Conservation (phyloP, 2,329 filamentous ascomycete species). For the Fusarium anthophilum region DNA sequence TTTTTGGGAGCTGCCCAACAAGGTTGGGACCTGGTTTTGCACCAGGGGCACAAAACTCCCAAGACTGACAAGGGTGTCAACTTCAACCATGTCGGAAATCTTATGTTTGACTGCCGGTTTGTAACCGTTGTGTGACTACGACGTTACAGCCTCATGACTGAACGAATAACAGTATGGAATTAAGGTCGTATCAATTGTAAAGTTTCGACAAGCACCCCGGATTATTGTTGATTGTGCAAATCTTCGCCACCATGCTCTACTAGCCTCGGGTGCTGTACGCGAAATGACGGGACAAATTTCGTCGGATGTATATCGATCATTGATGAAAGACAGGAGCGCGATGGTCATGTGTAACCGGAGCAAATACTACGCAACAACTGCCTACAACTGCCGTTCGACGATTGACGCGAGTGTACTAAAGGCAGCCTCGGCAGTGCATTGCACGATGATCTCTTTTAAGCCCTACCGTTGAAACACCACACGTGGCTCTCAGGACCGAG, state of each 20-base stretch:
- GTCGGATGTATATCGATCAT: not conserved
- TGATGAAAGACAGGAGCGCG: not conserved
- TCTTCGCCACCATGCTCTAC: not conserved
- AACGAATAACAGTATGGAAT: not conserved
- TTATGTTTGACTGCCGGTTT: constrained; percentile 16
- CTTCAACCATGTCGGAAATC: constrained; percentile 11
- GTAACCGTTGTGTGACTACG: not conserved
- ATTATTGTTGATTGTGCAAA: not conserved
- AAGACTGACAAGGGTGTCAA: not conserved
- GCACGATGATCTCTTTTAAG: constrained; percentile 3
- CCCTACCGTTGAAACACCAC: constrained; percentile 13
- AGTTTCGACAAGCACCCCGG: not conserved
- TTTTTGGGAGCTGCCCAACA: constrained; percentile 7
- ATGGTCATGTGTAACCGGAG: not conserved
- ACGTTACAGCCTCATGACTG: constrained; percentile 3
- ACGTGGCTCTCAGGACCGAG: not conserved
- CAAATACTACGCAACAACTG: not conserved
- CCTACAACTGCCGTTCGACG: not conserved
- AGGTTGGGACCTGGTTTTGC: not conserved
- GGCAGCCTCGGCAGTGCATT: not conserved
- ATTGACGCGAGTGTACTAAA: not conserved
- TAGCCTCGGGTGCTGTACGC: not conserved
- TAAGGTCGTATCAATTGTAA: not conserved
- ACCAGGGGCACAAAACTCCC: constrained; percentile 1
- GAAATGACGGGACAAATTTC: not conserved